phyloP scores from a whole-genome alignment of 179 eudicot genomes.

The Spinacia oleracea region DNA sequence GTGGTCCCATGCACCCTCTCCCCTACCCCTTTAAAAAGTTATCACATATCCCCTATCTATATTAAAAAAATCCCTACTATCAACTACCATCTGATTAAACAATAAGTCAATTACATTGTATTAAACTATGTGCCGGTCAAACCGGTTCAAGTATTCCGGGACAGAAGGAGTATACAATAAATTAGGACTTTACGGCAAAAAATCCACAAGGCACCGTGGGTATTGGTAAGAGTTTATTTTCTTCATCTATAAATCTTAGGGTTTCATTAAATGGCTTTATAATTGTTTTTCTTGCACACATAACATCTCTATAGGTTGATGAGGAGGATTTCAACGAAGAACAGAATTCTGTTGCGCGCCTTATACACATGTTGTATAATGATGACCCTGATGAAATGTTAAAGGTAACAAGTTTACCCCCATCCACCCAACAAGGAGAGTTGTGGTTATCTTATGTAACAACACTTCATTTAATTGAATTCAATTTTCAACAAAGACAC shows the following conservation, averaged over 20 bases:
- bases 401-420: slow-evolving; percentile 48
- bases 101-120: too few species aligned
- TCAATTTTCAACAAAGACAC: background rate
- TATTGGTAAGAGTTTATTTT: background rate
- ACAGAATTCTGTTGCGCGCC: slow-evolving; percentile 95
- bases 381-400: slow-evolving; percentile 94
- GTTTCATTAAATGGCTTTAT: slow-evolving; percentile 10
- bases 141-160: too few species aligned
- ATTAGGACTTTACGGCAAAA: too few species aligned
- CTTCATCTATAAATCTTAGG: background rate
- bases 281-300: slow-evolving; percentile 12
- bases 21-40: too few species aligned
- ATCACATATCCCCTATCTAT: too few species aligned
- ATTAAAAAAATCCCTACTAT: too few species aligned
- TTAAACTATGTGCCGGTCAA: too few species aligned
- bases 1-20: too few species aligned
- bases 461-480: background rate
- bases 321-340: slow-evolving; percentile 98
- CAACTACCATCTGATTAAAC: too few species aligned
- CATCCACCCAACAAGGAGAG: background rate
- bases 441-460: background rate
- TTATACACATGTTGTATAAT: slow-evolving; percentile 83
- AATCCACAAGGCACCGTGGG: background rate
- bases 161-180: too few species aligned
- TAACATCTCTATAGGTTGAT: slow-evolving; percentile 50